These are phyloP conservation scores for Coemansia pectinata DNA, from an alignment of 192 early-diverging fungal genomes.

Conservation along the genomic window DNA sequence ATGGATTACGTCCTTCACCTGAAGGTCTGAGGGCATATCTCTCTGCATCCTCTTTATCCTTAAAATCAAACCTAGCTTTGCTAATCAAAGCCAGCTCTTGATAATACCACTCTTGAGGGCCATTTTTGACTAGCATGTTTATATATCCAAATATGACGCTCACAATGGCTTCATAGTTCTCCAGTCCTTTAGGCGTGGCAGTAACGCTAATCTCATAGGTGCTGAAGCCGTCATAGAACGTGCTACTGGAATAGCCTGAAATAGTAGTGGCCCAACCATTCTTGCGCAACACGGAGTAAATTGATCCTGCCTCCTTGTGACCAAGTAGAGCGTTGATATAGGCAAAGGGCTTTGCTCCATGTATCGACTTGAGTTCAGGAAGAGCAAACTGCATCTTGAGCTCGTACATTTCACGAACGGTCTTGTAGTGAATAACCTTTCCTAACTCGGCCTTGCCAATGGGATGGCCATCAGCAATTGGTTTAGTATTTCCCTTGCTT, in stretches of 20 bases:
- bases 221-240: constrained; percentile 7
- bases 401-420: constrained; percentile 67
- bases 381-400: constrained; percentile 80
- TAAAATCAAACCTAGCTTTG: constrained; percentile 58
- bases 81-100: constrained; percentile 38
- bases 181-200: constrained; percentile 22
- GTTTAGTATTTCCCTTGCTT: constrained; percentile 67
- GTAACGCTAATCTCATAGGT: constrained; percentile 11
- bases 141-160: constrained; percentile 31
- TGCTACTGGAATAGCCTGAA: constrained; percentile 42
- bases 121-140: not conserved
- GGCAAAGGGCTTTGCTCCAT: constrained; percentile 55
- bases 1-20: constrained; percentile 56
- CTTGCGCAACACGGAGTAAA: constrained; percentile 76
- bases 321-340: constrained; percentile 80
- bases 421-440: constrained; percentile 66
- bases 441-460: constrained; percentile 66
- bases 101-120: constrained; percentile 27
- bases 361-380: constrained; percentile 65
- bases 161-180: constrained; percentile 16
- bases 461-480: constrained; percentile 63
- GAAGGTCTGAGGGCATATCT: not conserved
- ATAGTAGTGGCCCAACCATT: constrained; percentile 81
- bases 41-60: constrained; percentile 64
- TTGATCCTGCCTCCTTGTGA: constrained; percentile 77